Base-by-base conservation (phyloP, 192 early-diverging fungal species). In the Mortierella claussenii region DNA sequence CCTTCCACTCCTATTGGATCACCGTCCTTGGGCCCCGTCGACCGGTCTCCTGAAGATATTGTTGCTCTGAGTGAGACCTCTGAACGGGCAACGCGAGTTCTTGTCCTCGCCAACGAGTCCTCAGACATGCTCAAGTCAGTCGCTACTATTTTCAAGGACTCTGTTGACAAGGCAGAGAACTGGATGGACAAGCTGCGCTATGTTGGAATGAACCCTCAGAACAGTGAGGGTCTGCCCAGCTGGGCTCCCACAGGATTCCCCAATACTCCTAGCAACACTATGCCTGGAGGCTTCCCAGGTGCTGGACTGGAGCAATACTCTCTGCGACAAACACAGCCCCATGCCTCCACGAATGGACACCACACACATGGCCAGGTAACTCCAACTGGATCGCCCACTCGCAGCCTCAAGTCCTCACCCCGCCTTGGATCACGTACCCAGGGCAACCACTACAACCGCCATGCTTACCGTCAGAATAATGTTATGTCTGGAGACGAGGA, bases 91-190 rank as follows among this genome's bases (percentile, higher is more conserved):
- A 73, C 87, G 32, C 81, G 85, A 30, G 83, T 94, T 5, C 68
- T 92, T 11, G 84, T 86, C 10, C 83, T 94, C 34, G 93, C 90
- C 9, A 78, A 85, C 26, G 93, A 94, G 63, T 88, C 88, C 15
- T 69, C 82, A 15, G 89, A 82, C 21, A 92, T 92, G 88, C 78
- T 94, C 15, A 69, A 81, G 24, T 85, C 85, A 4, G 86, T 94
- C 15, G 76, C 86, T 18, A 58, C 63, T 45, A 86, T 94, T 18
- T 92, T 94, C 67, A 81, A 83, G 32, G 85, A 91, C 30, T 91
- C 90, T 3, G 80, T 94, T 11, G 80, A 79, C 32, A 82, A 86
- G 53, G 91, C 91, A n/a, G 89, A 93, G 58, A 47, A 65, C 46
- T 88, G 86, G 80, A 75, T 90, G 52, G 86, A 87, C 43, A 79